These are phyloP conservation scores for Aspergillus sergii DNA, from an alignment of 2,329 filamentous ascomycete species.

Conservation along the genomic window DNA sequence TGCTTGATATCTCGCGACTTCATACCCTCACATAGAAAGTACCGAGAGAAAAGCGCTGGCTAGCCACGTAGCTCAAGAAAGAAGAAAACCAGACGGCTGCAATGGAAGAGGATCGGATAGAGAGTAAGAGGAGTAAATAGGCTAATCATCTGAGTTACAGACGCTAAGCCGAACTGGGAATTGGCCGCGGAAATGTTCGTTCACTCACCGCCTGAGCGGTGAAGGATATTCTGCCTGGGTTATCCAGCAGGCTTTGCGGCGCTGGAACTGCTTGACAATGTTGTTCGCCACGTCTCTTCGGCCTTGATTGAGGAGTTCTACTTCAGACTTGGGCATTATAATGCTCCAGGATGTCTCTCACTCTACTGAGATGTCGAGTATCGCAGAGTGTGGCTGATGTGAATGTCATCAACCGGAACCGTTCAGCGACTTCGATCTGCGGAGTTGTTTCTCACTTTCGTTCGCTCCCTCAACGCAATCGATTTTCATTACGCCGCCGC, in stretches of 20 bases:
- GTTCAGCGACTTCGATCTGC: background rate
- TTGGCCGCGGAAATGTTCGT: background rate
- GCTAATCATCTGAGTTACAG: background rate
- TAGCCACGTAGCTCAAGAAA: background rate
- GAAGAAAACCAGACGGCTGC: background rate
- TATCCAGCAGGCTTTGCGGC: slow-evolving; percentile 12
- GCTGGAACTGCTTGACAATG: background rate
- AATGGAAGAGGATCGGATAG: background rate
- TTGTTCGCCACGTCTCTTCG: background rate
- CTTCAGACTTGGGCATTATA: slow-evolving; percentile 13
- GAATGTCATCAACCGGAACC: slow-evolving; percentile 1
- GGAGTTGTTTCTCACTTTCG: slow-evolving; percentile 4
- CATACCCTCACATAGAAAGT: background rate
- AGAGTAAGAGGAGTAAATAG: background rate
- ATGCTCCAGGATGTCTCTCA: slow-evolving; percentile 25
- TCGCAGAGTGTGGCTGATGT: slow-evolving; percentile 11
- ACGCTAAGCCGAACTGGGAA: background rate
- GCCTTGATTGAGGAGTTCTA: background rate
- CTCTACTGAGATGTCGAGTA: slow-evolving; percentile 22
- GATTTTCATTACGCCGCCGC: background rate
- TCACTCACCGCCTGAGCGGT: background rate
- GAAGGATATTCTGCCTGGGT: slow-evolving; percentile 5
- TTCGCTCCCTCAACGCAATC: background rate
- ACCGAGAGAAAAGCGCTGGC: background rate
- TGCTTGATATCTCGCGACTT: background rate